Evolutionary conservation across 495 filamentous ascomycete genomes (phyloP), one percentile per base, ranked within the genome.

Genomic region (Massariosphaeria phaeospora): DNA sequence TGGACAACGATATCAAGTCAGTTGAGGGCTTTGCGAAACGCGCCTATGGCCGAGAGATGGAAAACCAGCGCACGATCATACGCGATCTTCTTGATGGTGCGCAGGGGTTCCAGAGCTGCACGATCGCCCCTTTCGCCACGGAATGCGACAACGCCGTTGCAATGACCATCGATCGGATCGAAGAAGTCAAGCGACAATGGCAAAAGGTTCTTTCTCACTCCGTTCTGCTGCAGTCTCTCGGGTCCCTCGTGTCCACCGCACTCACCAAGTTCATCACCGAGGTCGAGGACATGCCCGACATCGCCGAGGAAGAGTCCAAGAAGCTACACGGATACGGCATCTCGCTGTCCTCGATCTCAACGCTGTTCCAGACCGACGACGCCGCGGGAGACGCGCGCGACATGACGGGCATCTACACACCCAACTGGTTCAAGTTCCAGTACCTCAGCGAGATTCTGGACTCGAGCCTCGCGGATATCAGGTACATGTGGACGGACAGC

Each of bases 371-470:
- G 34, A 84, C 84, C 3, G 75, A 81, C 1, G 52, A 66, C 30
- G 30, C 59, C 66, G 46, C 61, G 18, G 58, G 59, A 69, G 31
- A 73, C 66, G 29, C 52, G 49, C 26, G 25, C 43, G 69, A 71
- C 47, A 66, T 86, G 31, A 89, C 89, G 20, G 80, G 83, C 10
- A 76, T 95, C 26, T 96, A 95, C 63, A 84, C 87, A 25, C 72
- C 77, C 0, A 82, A 78, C 56, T 99, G 93, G 94, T 74, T 95
- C 48, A 84, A 88, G 48, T 88, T 99, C 63, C 85, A 93, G 63
- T 96, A 89, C 64, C 71, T 99, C 17, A 76, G 82, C 45, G 88
- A 95, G 66, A 88, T 99, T 44, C 70, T 99, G 44, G 89, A 97
- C 69, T 90, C 87, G 61, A 88, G 86, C 47, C 73, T 97, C 36